Base-by-base conservation (phyloP, 768 basidiomycete species). In the Gloeophyllum trabeum region DNA sequence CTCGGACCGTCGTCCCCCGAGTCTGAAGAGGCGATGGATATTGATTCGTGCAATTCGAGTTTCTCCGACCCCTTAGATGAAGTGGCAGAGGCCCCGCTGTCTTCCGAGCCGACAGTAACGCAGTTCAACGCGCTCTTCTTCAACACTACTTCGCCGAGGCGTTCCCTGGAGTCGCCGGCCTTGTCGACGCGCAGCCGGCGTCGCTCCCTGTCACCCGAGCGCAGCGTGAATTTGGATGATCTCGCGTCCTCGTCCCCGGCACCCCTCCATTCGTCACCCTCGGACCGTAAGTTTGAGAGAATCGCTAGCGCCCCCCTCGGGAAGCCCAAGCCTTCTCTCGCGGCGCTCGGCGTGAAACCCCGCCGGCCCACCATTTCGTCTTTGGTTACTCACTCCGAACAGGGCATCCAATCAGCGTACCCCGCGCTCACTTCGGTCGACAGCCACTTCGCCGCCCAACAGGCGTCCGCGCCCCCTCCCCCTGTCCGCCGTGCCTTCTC, bases 401-500 rank as follows among this genome's bases (percentile, higher is more conserved):
- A 49, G 6, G 49, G 59, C 7, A 38, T 60, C 35, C 64, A 61
- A 14, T 71, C 67, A 16, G 69, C 71, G 3, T 68, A 66, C 50
- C 67, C 72, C 3, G 45, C 54, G 12, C 51, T 73, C 38, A 57
- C 55, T 1, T 52, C 56, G 7, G 55, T 50, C 19, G 60, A 52
- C 3, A 47, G 55, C 6, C 50, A 51, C 41, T 35, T 22, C 35
- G 39, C 24, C 39, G 41, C 40, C 14, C 16, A 39, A 37, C 65
- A 66, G n/a, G 57, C 34, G 7, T 12, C 20, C 20, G 20, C 36
- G 10, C 64, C 57, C 21, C 52, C 71, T 7, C 75, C 69, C 2
- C 75, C 75, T 22, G 64, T 70, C 13, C 76, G 86, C 20, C 76
- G 85, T 22, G 83, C 79, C 2, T 84, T 88, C 56, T 86, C 82